Evolutionary conservation across 345 rosid species (phyloP).

Genomic region (Euphorbia peplus): DNA sequence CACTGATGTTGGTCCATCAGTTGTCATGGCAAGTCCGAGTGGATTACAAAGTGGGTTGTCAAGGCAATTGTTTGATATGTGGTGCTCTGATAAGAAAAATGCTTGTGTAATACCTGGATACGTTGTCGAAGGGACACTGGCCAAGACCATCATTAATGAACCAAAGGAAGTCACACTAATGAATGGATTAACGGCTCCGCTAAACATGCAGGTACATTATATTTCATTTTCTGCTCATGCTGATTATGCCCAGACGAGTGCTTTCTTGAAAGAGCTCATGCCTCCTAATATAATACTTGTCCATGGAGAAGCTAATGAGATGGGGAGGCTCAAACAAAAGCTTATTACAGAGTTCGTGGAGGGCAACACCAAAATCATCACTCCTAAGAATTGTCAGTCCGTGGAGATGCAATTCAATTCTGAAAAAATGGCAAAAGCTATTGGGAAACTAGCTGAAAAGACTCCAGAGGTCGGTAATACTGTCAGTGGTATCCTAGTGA

Average conservation of each 20-base stretch:
- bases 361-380: slow-evolving; percentile 72
- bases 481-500: slow-evolving; percentile 77
- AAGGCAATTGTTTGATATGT: slow-evolving; percentile 80
- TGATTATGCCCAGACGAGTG: slow-evolving; percentile 92
- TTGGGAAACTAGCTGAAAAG: slow-evolving; percentile 78
- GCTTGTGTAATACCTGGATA: slow-evolving; percentile 86
- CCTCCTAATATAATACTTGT: slow-evolving; percentile 95
- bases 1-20: slow-evolving; percentile 81
- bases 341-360: slow-evolving; percentile 71
- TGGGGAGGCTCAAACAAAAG: slow-evolving; percentile 92
- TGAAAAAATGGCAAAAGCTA: slow-evolving; percentile 88
- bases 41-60: slow-evolving; percentile 93
- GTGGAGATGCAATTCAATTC: slow-evolving; percentile 83
- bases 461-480: slow-evolving; percentile 76
- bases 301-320: slow-evolving; percentile 89
- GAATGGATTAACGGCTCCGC: slow-evolving; percentile 89
- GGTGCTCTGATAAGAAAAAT: slow-evolving; percentile 92
- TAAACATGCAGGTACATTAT: slow-evolving; percentile 88
- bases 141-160: slow-evolving; percentile 78
- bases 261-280: slow-evolving; percentile 84
- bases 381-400: slow-evolving; percentile 90
- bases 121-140: slow-evolving; percentile 78
- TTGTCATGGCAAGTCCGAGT: slow-evolving; percentile 94
- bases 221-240: slow-evolving; percentile 95
- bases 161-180: slow-evolving; percentile 91